Evolutionary conservation across 2,329 filamentous ascomycete genomes (phyloP), one percentile per base, ranked within the genome.

Genomic region (Hypoxylon sp.): DNA sequence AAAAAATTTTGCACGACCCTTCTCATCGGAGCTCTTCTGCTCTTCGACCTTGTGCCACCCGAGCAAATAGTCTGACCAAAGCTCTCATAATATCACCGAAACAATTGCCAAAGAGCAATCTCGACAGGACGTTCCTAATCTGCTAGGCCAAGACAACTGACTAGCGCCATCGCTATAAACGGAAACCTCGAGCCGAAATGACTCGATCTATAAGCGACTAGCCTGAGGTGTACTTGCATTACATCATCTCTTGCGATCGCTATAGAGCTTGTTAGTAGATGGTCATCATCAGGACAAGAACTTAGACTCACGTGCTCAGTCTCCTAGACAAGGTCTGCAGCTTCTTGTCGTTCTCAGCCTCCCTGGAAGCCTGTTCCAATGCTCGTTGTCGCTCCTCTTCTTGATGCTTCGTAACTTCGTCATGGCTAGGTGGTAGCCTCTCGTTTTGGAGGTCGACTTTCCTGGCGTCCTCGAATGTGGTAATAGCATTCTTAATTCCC

Each of bases 371-470:
- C 79, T 94, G 90, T 83, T 97, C 92, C 72, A 99, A 83, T 13
- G 96, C 96, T 77, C 92, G 90, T 73, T 91, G 89, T 78, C 92
- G 88, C 76, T 94, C 94, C 77, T 93, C 91, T 77, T 94, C 92
- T 69, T 91, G 93, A 79, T 92, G 93, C 81, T 91, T 91, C 71
- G 90, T 88, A 20, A 98, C 95, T 81, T 99, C 96, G 54, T 98
- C 95, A 69, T 96, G 92, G 71, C 89, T 96, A 0, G 96, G 96
- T 55, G 96, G 96, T 72, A 99, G 85, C 70, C 94, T 89, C 83
- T 99, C 96, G 80, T 99, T 99, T 83, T 98, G 95, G 70, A 98
- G 78, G 83, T 99, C 96, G 54, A 99, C 95, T 85, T 98, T 98
- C 71, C 94, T 88, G 14, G 96, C 96, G 80, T 99, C 96, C 80